These are phyloP conservation scores for Linanthus parryae DNA, from an alignment of 148 eudicot species.

Conservation along the genomic window DNA sequence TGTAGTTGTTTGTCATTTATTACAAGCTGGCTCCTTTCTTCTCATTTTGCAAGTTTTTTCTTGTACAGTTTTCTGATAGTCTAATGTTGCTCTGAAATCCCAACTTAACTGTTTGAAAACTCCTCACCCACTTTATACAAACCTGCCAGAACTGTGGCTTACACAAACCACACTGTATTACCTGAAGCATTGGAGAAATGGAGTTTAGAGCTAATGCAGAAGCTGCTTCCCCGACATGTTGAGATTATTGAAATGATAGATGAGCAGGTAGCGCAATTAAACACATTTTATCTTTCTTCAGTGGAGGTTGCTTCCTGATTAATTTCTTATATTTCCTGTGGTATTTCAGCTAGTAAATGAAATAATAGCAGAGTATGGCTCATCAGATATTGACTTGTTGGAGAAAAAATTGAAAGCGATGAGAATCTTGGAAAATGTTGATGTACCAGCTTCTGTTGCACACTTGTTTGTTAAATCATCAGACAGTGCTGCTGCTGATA, in stretches of 20 bases:
- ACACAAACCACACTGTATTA: conserved; percentile 93
- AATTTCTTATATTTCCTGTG: conserved; percentile 5
- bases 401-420: conserved; percentile 59
- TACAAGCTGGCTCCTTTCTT: too few species aligned
- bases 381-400: conserved; percentile 60
- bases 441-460: conserved; percentile 53
- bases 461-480: conserved; percentile 39
- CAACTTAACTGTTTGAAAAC: neutral
- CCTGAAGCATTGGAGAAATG: conserved; percentile 99
- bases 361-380: conserved; percentile 74
- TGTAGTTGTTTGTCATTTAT: too few species aligned
- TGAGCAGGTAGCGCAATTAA: conserved; percentile 53
- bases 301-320: conserved; percentile 1
- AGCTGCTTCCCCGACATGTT: conserved; percentile 90
- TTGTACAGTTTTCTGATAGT: neutral
- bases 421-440: conserved; percentile 90
- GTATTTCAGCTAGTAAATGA: conserved; percentile 53
- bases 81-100: neutral
- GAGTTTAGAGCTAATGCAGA: conserved; percentile 84
- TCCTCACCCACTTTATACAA: conserved; percentile 7
- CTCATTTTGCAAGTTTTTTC: too few species aligned
- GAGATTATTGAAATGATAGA: conserved; percentile 88
- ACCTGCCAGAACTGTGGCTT: conserved; percentile 81
- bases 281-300: neutral
- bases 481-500: conserved; percentile 25